Evolutionary conservation across 768 basidiomycete genomes (phyloP).

Genomic region (Phaffia australis): DNA sequence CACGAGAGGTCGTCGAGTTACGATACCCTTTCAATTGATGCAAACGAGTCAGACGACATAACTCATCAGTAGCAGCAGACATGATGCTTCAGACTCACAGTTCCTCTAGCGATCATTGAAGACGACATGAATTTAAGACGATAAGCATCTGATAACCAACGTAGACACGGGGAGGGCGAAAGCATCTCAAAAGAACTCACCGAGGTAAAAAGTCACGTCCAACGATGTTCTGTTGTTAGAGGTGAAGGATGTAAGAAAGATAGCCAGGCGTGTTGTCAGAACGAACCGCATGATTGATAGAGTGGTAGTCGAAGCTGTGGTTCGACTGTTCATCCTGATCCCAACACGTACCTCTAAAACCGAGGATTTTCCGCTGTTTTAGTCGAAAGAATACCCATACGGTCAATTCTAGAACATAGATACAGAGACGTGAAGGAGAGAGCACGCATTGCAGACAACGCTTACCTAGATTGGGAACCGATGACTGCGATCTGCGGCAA

Average conservation of each 20-base stretch:
- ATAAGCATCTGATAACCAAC: neutral
- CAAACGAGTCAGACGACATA: neutral
- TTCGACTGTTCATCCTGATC: no score
- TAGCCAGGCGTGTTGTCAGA: neutral
- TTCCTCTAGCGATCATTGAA: slow-evolving; percentile 53
- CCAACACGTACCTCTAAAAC: slow-evolving; percentile 39
- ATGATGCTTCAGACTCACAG: slow-evolving; percentile 32
- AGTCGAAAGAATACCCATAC: neutral
- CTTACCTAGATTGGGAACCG: slow-evolving; percentile 39
- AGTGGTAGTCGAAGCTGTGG: no score
- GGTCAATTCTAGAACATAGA: neutral
- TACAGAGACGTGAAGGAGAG: neutral
- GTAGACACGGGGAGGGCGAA: no score
- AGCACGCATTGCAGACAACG: neutral
- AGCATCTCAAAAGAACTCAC: slow-evolving; percentile 6
- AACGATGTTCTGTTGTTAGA: slow-evolving; percentile 69
- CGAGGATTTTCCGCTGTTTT: slow-evolving; percentile 40
- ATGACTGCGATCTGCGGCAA: slow-evolving; percentile 44
- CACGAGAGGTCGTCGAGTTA: slow-evolving; percentile 90
- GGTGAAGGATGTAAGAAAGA: neutral
- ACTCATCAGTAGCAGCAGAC: neutral
- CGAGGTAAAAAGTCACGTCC: slow-evolving; percentile 89
- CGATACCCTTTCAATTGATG: slow-evolving; percentile 53
- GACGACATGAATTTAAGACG: neutral
- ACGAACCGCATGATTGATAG: no score